phyloP scores from a whole-genome alignment of 768 basidiomycete species.

The Suillus sp. region DNA sequence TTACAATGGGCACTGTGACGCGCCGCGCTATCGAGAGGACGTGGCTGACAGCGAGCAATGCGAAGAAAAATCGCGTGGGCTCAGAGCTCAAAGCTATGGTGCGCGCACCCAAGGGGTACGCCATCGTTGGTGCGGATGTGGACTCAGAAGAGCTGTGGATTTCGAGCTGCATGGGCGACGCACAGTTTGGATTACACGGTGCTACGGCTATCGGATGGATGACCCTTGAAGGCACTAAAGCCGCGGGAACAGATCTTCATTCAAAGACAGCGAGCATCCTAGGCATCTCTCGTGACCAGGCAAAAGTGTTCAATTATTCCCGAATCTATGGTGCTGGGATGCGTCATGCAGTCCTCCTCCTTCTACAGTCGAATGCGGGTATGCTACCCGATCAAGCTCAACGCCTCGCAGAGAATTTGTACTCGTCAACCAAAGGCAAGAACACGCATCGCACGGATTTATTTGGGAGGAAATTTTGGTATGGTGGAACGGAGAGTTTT shows the following conservation, averaged over 20 bases:
- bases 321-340: conserved; percentile 98
- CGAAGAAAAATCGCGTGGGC: conserved; percentile 96
- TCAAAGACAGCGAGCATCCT: conserved; percentile 95
- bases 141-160: conserved; percentile 99
- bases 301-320: conserved; percentile 99
- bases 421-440: conserved; percentile 91
- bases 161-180: conserved; percentile 97
- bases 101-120: conserved; percentile 88
- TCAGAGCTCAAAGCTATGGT: conserved; percentile 99
- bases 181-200: conserved; percentile 95
- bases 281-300: conserved; percentile 90
- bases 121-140: conserved; percentile 96
- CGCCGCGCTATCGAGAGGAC: conserved; percentile 97
- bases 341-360: conserved; percentile 86
- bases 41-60: conserved; percentile 98
- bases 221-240: conserved; percentile 97
- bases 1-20: conserved; percentile 98
- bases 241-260: conserved; percentile 92
- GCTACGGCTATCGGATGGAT: conserved; percentile 99
- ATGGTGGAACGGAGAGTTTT: conserved; percentile 92
- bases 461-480: conserved; percentile 90
- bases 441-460: conserved; percentile 76
- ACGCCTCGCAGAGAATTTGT: conserved; percentile 79
- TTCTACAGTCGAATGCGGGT: conserved; percentile 80
- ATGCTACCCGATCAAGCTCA: conserved; percentile 82